Percentiles rank a stretch among this genome's conserved stretches.
Evolutionary conservation across 2,329 filamentous ascomycete species (phyloP).

Genomic region (Didymellaceae sp.): DNA sequence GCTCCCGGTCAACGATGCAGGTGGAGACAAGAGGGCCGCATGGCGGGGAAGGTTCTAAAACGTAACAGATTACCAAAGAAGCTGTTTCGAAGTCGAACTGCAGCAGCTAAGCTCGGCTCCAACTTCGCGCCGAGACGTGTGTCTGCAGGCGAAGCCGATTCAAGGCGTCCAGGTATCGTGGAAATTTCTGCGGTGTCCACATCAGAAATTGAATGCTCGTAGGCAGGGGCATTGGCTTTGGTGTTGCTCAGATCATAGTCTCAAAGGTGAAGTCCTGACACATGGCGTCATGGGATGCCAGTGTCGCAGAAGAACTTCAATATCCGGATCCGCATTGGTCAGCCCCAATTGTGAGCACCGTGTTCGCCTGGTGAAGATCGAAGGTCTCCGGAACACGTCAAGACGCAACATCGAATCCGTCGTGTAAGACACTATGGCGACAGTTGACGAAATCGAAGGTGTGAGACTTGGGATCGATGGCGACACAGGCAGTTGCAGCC

Average conservation of each 20-base stretch:
- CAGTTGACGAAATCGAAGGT: slow-evolving; percentile 32
- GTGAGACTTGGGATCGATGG: slow-evolving; percentile 28
- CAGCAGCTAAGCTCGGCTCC: slow-evolving; percentile 24
- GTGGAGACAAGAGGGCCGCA: slow-evolving; percentile 34
- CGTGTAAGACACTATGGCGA: slow-evolving; percentile 22
- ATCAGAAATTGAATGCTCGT: slow-evolving; percentile 5
- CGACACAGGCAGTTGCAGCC: slow-evolving; percentile 23
- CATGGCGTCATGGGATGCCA: background rate
- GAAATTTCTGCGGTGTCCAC: slow-evolving; percentile 31
- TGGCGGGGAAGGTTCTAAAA: slow-evolving; percentile 47
- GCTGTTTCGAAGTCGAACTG: slow-evolving; percentile 27
- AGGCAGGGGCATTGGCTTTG: slow-evolving; percentile 1
- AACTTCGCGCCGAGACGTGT: slow-evolving; percentile 29
- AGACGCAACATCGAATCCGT: slow-evolving; percentile 7
- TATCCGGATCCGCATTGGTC: background rate
- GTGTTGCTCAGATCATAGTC: background rate
- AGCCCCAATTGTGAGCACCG: background rate
- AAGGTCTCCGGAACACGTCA: background rate
- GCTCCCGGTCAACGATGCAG: slow-evolving; percentile 36
- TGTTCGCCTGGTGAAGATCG: background rate
- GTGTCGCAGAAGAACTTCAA: background rate
- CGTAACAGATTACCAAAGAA: slow-evolving; percentile 45
- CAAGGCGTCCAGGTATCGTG: slow-evolving; percentile 18
- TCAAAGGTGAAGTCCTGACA: background rate
- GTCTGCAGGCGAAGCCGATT: slow-evolving; percentile 21